Evolutionary conservation across 768 basidiomycete species (phyloP), one percentile per base, ranked within the genome.

Genomic region (Pleurotus tuber-regium): DNA sequence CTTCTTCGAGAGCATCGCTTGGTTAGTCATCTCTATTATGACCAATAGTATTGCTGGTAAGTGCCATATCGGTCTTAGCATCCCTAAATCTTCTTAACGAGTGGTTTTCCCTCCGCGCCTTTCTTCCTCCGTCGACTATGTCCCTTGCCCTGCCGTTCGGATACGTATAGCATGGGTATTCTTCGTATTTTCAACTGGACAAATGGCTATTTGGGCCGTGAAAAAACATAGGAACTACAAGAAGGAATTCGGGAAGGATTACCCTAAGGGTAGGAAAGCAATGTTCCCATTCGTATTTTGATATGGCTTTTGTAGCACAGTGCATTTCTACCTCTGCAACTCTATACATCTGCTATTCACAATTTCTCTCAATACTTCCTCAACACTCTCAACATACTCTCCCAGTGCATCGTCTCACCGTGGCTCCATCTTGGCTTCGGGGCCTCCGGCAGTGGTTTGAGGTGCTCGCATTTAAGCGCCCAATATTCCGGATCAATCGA

Each of bases 221-320:
- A 92, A 95, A 76, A 98, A 97, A 73, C 95, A 98, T 60, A 72
- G 69, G 49, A 78, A 77, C 47, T 98, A 98, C 73, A 90, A 84
- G 76, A 93, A 87, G 63, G 96, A 99, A 66, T 97, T 98, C 59
- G 93, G 93, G 28, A 85, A 82, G 58, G 81, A 86, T 52, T 96
- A 92, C 63, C 94, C 83, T 38, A 78, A 70, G 58, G 71, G 68
- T 18, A 75, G 93, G 66, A 92, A 86, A 67, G 85, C 82, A 29
- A 83, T 96, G 66, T 74, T 92, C 59, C 94, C 93, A 0, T 87
- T 86, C 67, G 65, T 91, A 14, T 70, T 85, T 25, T 81, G 52
- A 57, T 33, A 25, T n/a, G n/a, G 35, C 35, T n/a, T 16, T 38
- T 16, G 21, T 38, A 38, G 21, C 21, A 16, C 35, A 16, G 35